Percentiles rank a stretch among this genome's conserved stretches.
Evolutionary conservation across 148 eudicot genomes (phyloP).

Genomic region (Rhododendron vialii): DNA sequence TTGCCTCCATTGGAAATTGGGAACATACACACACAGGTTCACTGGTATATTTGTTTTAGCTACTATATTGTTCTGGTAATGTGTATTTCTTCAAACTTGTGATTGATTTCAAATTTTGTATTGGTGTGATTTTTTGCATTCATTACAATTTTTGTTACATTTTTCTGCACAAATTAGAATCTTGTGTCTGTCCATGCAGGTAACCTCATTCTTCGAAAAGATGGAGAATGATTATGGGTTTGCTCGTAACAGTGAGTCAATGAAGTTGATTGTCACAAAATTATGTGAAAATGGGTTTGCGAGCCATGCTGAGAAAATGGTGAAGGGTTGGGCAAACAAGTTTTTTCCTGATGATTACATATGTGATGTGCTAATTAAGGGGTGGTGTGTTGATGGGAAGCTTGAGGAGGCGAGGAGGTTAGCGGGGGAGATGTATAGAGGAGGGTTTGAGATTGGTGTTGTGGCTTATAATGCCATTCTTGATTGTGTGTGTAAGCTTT

Average conservation of each 20-base stretch:
- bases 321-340: constrained; percentile 63
- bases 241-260: constrained; percentile 37
- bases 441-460: constrained; percentile 80
- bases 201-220: constrained; percentile 44
- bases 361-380: constrained; percentile 76
- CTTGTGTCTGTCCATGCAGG: constrained; percentile 47
- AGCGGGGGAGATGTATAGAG: constrained; percentile 78
- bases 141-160: not conserved
- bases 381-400: constrained; percentile 87
- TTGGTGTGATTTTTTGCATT: not conserved
- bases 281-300: constrained; percentile 76
- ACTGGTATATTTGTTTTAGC: not conserved
- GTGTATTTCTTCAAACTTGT: not conserved
- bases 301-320: constrained; percentile 81
- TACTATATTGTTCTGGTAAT: not conserved
- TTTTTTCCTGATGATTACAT: constrained; percentile 74
- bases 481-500: constrained; percentile 84
- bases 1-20: too few species aligned
- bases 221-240: constrained; percentile 75
- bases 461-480: constrained; percentile 68
- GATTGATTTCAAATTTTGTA: not conserved
- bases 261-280: constrained; percentile 49
- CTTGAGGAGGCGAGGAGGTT: constrained; percentile 78
- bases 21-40: too few species aligned
- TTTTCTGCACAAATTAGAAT: not conserved